Evolutionary conservation across 2,329 filamentous ascomycete species (phyloP), one percentile per base, ranked within the genome.

Genomic region (Aspergillus terreus): DNA sequence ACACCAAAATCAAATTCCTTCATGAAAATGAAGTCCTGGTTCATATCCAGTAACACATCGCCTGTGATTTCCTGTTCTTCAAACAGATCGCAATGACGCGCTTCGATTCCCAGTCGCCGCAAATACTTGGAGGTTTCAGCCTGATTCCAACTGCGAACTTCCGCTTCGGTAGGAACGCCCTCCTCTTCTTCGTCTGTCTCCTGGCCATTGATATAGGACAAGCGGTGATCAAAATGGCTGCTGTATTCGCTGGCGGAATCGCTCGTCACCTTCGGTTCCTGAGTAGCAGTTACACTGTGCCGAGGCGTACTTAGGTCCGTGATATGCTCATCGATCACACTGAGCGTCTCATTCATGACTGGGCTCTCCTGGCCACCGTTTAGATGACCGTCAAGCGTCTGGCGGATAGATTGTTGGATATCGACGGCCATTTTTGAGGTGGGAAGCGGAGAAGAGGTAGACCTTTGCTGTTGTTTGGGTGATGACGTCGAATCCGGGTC

Each of bases 271-370:
- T 57, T 85, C 69, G 58, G 62, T 27, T 76, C 74, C 44, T 82
- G 80, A 17, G 69, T 64, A 42, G 74, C 61, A 51, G 55, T 51
- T 38, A 79, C 56, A 63, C 77, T 79, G 55, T 82, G 80, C 21
- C 81, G 78, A 49, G 82, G 82, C 5, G 79, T 83, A 66, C 78
- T 81, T 74, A 97, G 82, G 68, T 96, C 88, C 40, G 90, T 96
- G 61, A 97, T 96, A 67, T 96, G 92, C 72, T 97, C 92, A 69
- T 97, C 87, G 63, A 97, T 97, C 52, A 97, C 92, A 64, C 91
- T 96, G 47, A 97, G 75, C 0, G 92, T 96, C 69, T 97, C 92
- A 67, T 92, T 91, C 77, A 97, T 87, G 46, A 96, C 92, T 10
- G 89, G 87, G 65, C 84, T 88, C 49, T 85, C 82, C 59, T 84